phyloP scores from a whole-genome alignment of 139 green algal species.

The Diplosphaera chodatii region DNA sequence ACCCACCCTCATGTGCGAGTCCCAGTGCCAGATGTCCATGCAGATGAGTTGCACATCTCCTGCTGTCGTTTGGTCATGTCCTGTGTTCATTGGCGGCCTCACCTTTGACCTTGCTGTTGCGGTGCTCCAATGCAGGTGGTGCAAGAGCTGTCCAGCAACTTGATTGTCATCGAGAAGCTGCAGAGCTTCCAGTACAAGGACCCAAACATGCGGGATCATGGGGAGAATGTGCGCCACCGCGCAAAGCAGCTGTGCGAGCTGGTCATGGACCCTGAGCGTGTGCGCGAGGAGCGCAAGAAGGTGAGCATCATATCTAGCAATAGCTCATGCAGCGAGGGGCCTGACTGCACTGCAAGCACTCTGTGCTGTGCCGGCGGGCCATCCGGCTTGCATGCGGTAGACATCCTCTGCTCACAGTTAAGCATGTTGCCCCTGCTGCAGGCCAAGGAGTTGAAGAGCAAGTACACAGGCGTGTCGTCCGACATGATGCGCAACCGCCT shows the following conservation, averaged over 20 bases:
- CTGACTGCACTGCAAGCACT: too few relatives aligned
- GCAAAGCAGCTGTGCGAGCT: constrained; percentile 67
- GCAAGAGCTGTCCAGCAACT: constrained; percentile 50
- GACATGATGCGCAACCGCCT: constrained; percentile 21
- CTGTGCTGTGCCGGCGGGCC: too few relatives aligned
- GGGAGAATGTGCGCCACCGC: constrained; percentile 82
- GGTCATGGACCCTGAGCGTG: constrained; percentile 43
- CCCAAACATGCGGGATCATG: constrained; percentile 62
- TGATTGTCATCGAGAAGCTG: constrained; percentile 58
- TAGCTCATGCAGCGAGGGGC: too few relatives aligned
- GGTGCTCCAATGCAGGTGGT: constrained; percentile 56
- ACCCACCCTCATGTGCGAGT: too few relatives aligned
- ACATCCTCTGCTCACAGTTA: too few relatives aligned
- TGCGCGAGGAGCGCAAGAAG: constrained; percentile 68
- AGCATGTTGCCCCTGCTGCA: too few relatives aligned
- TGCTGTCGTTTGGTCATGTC: too few relatives aligned
- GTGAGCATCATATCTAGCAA: constrained; percentile 24
- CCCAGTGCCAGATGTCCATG: too few relatives aligned
- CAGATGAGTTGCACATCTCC: too few relatives aligned
- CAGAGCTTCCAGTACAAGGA: constrained; percentile 85
- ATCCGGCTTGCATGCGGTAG: too few relatives aligned
- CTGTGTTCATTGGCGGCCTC: too few relatives aligned
- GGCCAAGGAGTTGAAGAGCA: constrained; percentile 55
- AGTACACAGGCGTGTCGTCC: constrained; percentile 70
- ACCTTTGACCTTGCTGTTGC: neutral